phyloP scores from a whole-genome alignment of 2,329 filamentous ascomycete species.

The Huntiella decipiens region DNA sequence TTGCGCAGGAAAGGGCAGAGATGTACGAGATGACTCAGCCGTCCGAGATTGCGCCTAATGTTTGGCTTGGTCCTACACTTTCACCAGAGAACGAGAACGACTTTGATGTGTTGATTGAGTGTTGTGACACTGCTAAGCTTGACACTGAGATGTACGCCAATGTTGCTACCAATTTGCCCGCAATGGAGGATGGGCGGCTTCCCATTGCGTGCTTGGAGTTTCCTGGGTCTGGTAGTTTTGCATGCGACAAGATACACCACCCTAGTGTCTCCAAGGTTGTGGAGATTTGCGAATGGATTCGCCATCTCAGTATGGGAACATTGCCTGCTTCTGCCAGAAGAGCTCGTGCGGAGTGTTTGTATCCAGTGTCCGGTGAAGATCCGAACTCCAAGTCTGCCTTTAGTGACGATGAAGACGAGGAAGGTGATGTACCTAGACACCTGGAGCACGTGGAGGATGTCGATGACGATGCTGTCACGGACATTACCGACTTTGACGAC shows the following conservation, averaged over 20 bases:
- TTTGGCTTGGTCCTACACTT: conserved; percentile 67
- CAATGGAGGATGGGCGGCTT: background rate
- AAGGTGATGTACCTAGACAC: conserved; percentile 15
- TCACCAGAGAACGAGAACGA: conserved; percentile 48
- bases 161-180: conserved; percentile 26
- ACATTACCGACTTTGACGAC: conserved; percentile 25
- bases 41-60: conserved; percentile 73
- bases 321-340: conserved; percentile 14
- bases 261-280: conserved; percentile 68
- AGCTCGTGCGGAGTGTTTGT: too few relatives aligned
- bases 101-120: conserved; percentile 80
- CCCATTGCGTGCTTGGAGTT: conserved; percentile 43
- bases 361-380: too few relatives aligned
- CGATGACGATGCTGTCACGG: conserved; percentile 9
- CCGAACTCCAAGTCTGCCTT: conserved; percentile 13
- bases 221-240: conserved; percentile 82
- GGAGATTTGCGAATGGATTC: conserved; percentile 79
- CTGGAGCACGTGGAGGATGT: conserved; percentile 12
- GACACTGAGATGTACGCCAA: conserved; percentile 46
- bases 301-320: conserved; percentile 56
- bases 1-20: conserved; percentile 70
- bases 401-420: conserved; percentile 12
- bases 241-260: conserved; percentile 68
- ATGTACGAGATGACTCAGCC: conserved; percentile 88
- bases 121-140: conserved; percentile 65